Conservation (phyloP, 2,329 filamentous ascomycete genomes). For the Aureobasidium subglaciale region DNA sequence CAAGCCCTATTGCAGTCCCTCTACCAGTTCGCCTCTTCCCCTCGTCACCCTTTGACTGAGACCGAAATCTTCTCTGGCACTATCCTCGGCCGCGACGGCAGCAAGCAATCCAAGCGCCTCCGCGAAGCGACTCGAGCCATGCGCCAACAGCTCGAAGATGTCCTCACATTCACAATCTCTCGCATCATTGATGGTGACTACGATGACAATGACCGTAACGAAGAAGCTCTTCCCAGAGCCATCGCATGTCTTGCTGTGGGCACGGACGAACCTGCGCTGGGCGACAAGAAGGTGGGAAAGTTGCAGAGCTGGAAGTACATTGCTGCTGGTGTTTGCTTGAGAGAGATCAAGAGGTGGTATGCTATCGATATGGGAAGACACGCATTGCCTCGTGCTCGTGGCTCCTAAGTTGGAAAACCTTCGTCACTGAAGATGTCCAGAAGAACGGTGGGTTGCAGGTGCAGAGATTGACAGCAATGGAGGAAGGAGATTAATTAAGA, state of each 20-base stretch:
- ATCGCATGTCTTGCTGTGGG: conserved; percentile 45
- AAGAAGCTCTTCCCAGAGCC: conserved; percentile 41
- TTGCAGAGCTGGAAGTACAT: conserved; percentile 49
- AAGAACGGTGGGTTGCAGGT: no score
- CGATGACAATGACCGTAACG: conserved; percentile 24
- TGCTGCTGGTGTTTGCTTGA: conserved; percentile 44
- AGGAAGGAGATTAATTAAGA: no score
- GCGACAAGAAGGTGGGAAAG: conserved; percentile 27
- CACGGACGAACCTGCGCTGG: conserved; percentile 29
- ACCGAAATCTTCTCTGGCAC: conserved; percentile 52
- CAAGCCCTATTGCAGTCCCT: conserved; percentile 44
- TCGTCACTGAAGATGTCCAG: not conserved
- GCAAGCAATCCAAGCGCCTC: conserved; percentile 26
- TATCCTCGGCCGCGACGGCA: conserved; percentile 45
- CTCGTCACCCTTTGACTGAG: conserved; percentile 39
- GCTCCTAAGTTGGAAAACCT: not conserved
- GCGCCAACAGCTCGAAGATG: conserved; percentile 34
- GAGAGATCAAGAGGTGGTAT: conserved; percentile 38
- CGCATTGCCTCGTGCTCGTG: not conserved
- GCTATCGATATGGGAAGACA: not conserved
- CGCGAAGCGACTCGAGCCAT: conserved; percentile 31
- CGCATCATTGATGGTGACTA: conserved; percentile 39
- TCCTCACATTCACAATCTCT: conserved; percentile 35
- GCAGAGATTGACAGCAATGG: no score
- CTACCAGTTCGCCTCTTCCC: conserved; percentile 37